phyloP scores from a whole-genome alignment of 169 alveolate species.

The Plasmodium malariae region DNA sequence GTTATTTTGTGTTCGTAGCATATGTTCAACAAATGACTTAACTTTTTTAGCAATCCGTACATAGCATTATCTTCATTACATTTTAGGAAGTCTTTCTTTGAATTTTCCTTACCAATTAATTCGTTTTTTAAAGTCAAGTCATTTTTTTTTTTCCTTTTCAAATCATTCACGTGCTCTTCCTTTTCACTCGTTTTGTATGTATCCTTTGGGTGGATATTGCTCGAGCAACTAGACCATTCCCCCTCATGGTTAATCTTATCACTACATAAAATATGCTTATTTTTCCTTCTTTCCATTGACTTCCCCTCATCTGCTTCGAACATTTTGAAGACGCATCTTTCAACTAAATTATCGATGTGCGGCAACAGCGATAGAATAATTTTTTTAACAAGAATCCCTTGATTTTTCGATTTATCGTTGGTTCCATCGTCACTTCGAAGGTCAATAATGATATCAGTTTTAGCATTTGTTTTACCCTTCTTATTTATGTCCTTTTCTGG shows the following conservation, averaged over 20 bases:
- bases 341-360: neutral
- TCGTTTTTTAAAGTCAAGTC: neutral
- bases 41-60: neutral
- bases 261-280: too few relatives aligned
- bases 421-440: neutral
- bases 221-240: too few relatives aligned
- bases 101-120: neutral
- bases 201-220: too few relatives aligned
- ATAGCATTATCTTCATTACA: neutral
- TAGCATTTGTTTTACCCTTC: too few relatives aligned
- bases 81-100: neutral
- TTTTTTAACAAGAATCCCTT: neutral
- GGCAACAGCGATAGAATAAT: conserved; percentile 17
- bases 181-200: neutral
- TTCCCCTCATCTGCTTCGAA: too few relatives aligned
- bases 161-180: neutral
- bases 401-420: neutral
- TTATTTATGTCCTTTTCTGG: too few relatives aligned
- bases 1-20: conserved; percentile 15
- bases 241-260: too few relatives aligned
- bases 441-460: too few relatives aligned
- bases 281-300: too few relatives aligned
- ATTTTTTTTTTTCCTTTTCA: too few relatives aligned
- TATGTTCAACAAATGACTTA: conserved; percentile 46
- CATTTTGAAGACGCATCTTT: neutral